Evolutionary conservation across 139 green algal genomes (phyloP), one percentile per base, ranked within the genome.

Genomic region (Desmodesmus armatus): DNA sequence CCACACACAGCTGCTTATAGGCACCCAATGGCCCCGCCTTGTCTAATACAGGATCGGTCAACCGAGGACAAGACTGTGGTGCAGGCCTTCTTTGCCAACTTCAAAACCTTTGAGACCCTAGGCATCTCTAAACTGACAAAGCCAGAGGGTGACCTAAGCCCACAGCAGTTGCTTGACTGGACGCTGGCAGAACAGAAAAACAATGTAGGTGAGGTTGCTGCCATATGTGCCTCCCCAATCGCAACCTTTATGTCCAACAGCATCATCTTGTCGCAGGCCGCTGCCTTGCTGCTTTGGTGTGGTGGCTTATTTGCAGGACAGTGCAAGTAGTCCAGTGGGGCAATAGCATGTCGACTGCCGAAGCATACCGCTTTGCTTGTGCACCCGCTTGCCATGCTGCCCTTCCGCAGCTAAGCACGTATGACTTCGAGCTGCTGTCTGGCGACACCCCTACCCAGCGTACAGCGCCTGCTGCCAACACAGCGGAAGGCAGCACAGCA

Each of bases 61-160:
- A 37, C 33, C 53, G 40, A 40, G 23, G 29, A 35, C 13, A 55
- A 82, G 13, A 9, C 55, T 21, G 76, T 53, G 23, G 72, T 55
- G 3, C 76, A 82, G 19, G 76, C 44, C 2, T 82, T 84, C 62
- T 84, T 84, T 77, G 63, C 41, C 6, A 84, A 84, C 62, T 77
- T 84, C 41, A 75, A 37, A 13, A 77, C 78, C 3, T 84, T 77
- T 77, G 40, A 77, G 44, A 84, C 78, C 13, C 41, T 94, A 43
- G 82, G 55, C 6, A 95, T 92, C n/a, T 82, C 72, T 39, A 82
- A 82, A 23, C 25, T 67, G 21, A 21, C 35, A 51, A 53, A 29
- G 27, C 76, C 55, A 40, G 76, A 53, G 29, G 23, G 9, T 44
- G 71, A 63, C n/a, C 33, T 69, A 5, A 33, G 51, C 31, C 74